phyloP scores from a whole-genome alignment of 225 moss, liverwort and hornwort genomes.

The Physcomitrium patens region DNA sequence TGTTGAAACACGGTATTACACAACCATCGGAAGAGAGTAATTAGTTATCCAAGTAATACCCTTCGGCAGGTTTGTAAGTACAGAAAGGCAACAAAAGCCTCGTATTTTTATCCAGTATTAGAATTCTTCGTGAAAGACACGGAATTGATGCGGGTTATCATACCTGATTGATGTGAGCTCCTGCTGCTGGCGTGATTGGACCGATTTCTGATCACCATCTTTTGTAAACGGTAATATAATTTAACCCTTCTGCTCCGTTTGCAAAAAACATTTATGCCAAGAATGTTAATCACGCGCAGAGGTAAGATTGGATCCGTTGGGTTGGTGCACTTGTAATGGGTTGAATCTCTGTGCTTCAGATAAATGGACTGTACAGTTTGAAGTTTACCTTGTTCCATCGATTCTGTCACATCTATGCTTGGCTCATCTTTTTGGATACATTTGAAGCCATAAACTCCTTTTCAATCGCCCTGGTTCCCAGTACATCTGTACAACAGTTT shows the following conservation, averaged over 20 bases:
- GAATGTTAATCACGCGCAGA: not conserved
- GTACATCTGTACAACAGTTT: too few species aligned
- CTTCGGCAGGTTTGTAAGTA: not conserved
- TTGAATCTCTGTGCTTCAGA: too few species aligned
- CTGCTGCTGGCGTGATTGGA: not conserved
- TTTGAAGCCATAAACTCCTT: too few species aligned
- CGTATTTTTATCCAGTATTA: not conserved
- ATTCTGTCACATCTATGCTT: too few species aligned
- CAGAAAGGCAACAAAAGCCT: not conserved
- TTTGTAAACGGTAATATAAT: not conserved
- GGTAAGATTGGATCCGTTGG: not conserved
- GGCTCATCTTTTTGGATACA: too few species aligned
- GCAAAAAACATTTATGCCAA: not conserved
- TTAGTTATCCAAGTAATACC: conserved; percentile 16
- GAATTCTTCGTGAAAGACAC: not conserved
- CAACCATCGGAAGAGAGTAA: conserved; percentile 54
- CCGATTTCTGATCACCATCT: not conserved
- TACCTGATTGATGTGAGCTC: not conserved
- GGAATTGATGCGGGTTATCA: not conserved
- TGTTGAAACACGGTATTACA: conserved; percentile 71
- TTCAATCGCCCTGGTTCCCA: too few species aligned
- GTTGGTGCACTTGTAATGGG: not conserved
- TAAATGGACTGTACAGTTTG: too few species aligned
- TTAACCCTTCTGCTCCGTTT: not conserved
- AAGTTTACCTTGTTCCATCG: too few species aligned